phyloP scores from a whole-genome alignment of 805 yeast species.

The Brettanomyces bruxellensis region DNA sequence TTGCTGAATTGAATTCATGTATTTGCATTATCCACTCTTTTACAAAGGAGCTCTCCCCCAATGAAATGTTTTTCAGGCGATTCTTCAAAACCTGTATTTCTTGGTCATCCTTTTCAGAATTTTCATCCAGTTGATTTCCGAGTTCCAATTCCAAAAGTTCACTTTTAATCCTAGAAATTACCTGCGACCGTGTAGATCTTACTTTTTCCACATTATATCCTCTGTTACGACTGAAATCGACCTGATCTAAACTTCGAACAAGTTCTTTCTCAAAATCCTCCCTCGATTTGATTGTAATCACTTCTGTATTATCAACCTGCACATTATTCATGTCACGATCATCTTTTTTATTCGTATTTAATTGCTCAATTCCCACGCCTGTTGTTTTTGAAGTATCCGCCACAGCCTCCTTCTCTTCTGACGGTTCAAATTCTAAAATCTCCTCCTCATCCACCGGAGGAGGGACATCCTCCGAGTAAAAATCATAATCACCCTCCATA shows the following conservation, averaged over 20 bases:
- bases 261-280: slow-evolving; percentile 5
- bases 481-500: slow-evolving; percentile 9
- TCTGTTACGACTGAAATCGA: slow-evolving; percentile 4
- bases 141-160: slow-evolving; percentile 8
- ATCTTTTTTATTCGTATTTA: not conserved
- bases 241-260: not conserved
- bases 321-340: not conserved
- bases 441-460: slow-evolving; percentile 12
- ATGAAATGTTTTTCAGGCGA: slow-evolving; percentile 5
- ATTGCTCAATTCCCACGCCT: not conserved
- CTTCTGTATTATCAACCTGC: not conserved
- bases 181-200: slow-evolving; percentile 4
- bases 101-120: slow-evolving; percentile 1
- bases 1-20: not conserved
- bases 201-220: not conserved
- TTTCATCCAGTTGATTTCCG: slow-evolving; percentile 4
- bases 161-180: slow-evolving; percentile 4
- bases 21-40: not conserved
- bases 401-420: slow-evolving; percentile 1
- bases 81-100: slow-evolving; percentile 1
- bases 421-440: slow-evolving; percentile 12
- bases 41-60: not conserved
- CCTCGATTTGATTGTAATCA: not conserved
- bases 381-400: not conserved
- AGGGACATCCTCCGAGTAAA: slow-evolving; percentile 19